Conservation (phyloP, 352 stramenopile species). For the Lagenidium giganteum region DNA sequence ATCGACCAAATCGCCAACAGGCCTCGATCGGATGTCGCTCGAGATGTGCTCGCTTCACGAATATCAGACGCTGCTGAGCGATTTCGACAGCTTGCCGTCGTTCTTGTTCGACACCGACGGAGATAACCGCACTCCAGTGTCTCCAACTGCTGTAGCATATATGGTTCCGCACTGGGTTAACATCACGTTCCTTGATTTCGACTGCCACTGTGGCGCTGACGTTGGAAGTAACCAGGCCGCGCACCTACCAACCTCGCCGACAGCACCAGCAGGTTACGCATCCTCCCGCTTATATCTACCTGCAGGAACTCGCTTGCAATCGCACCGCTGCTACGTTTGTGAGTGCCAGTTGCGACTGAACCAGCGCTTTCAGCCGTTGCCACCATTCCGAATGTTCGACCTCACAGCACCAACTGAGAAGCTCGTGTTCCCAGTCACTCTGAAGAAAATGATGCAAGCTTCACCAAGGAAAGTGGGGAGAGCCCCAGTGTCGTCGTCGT, state of each 20-base stretch:
- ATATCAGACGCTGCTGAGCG: not conserved
- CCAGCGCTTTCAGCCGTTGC: conserved; percentile 46
- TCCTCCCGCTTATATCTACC: too few relatives aligned
- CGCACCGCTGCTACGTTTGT: conserved; percentile 32
- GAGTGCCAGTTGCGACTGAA: conserved; percentile 39
- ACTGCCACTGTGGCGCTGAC: conserved; percentile 39
- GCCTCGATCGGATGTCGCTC: not conserved
- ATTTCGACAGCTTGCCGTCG: too few relatives aligned
- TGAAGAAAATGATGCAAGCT: conserved; percentile 42
- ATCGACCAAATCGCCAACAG: too few relatives aligned
- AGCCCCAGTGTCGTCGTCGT: too few relatives aligned
- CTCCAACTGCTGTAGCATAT: too few relatives aligned
- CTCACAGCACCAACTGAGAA: conserved; percentile 40
- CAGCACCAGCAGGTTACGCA: too few relatives aligned
- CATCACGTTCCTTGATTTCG: conserved; percentile 83
- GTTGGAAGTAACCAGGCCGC: not conserved
- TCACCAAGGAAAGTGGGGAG: too few relatives aligned
- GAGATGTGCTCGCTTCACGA: not conserved
- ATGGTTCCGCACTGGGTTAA: conserved; percentile 95
- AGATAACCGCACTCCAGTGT: too few relatives aligned
- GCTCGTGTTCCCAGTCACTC: conserved; percentile 38
- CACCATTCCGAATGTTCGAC: conserved; percentile 75
- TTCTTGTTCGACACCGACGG: too few relatives aligned
- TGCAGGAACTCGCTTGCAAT: not conserved
- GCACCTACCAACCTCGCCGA: too few relatives aligned